These are phyloP conservation scores for Microbotryum saponariae DNA, from an alignment of 1,284 basidiomycete species.

Conservation along the genomic window DNA sequence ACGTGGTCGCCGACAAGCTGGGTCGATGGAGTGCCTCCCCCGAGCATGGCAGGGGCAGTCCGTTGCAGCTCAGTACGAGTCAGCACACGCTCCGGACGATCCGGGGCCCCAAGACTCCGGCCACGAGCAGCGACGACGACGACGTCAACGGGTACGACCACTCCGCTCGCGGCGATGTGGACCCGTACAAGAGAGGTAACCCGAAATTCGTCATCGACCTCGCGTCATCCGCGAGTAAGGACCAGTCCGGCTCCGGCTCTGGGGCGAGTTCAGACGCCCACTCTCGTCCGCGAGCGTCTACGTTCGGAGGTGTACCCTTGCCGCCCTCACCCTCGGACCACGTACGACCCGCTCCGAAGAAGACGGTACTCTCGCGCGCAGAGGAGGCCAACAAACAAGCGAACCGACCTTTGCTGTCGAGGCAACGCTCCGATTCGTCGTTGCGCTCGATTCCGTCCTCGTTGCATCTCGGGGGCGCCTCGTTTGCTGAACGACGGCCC, in stretches of 20 bases:
- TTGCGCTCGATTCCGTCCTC: slow-evolving; percentile 15
- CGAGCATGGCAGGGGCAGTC: background rate
- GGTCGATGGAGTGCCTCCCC: background rate
- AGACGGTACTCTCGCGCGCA: background rate
- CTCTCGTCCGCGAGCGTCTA: slow-evolving; percentile 9
- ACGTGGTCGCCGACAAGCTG: background rate
- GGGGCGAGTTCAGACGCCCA: background rate
- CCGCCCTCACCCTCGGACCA: slow-evolving; percentile 4
- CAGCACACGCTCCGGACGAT: slow-evolving; percentile 22
- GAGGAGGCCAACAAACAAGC: background rate
- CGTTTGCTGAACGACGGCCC: slow-evolving; percentile 41
- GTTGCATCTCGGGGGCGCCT: slow-evolving; percentile 22
- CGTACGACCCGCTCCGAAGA: background rate
- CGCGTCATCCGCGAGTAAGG: background rate
- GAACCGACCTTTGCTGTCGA: background rate
- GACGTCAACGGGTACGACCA: no score
- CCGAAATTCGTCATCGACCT: slow-evolving; percentile 25
- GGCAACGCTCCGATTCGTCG: slow-evolving; percentile 1
- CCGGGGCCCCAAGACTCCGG: background rate
- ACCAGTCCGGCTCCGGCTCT: background rate
- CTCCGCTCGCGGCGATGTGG: no score
- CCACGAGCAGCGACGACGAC: background rate
- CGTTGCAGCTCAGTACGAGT: slow-evolving; percentile 12
- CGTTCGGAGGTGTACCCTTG: slow-evolving; percentile 24
- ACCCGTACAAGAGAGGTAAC: background rate